Evolutionary conservation across 495 filamentous ascomycete species (phyloP), one percentile per base, ranked within the genome.

Genomic region (Massariosphaeria phaeospora): DNA sequence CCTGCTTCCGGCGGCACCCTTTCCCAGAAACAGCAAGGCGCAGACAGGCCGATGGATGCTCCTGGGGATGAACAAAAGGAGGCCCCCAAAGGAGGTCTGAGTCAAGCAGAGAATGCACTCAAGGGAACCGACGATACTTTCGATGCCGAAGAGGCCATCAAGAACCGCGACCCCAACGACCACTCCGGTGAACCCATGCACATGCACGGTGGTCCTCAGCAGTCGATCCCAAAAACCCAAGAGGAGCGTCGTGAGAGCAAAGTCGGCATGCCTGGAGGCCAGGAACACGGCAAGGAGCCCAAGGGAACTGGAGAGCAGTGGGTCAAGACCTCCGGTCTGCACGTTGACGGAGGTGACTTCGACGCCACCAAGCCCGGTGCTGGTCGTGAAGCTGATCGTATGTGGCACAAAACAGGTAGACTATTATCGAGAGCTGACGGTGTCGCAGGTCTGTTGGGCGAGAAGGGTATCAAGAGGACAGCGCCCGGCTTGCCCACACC

Each of bases 331-430:
- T 75, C 75, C 26, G 80, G 75, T 5, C 58, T 83, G 50, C 57
- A 73, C 51, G 68, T 79, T 59, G 75, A 82, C 52, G 70, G 82
- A 52, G 67, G 79, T 15, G 66, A 84, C 59, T 73, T 86, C 61
- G 83, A 85, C 70, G 67, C 80, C 39, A 68, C 74, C 24, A 72
- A 71, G 21, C 76, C 83, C 0, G 83, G 83, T 7, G 83, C 83
- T 6, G 83, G 81, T 0, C 64, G 66, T 29, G 83, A 86, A 65
- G 83, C 82, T 44, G 79, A 84, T 62, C 75, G 83, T 84, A 72
- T 70, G 82, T 76, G 31, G 17, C 11, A 27, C 0, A 29, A 43
- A 17, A 27, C 41, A 11, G 29, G 11, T 9, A 36, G 33, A 3
- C 12, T 43, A 9, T 34, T 58, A 21, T 29, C n/a, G 44, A 43